A percentile compares a stretch with the other conserved stretches of the same genome.
These are phyloP conservation scores for Citrus mangshanensis DNA, from an alignment of 345 rosid species.

Conservation along the genomic window DNA sequence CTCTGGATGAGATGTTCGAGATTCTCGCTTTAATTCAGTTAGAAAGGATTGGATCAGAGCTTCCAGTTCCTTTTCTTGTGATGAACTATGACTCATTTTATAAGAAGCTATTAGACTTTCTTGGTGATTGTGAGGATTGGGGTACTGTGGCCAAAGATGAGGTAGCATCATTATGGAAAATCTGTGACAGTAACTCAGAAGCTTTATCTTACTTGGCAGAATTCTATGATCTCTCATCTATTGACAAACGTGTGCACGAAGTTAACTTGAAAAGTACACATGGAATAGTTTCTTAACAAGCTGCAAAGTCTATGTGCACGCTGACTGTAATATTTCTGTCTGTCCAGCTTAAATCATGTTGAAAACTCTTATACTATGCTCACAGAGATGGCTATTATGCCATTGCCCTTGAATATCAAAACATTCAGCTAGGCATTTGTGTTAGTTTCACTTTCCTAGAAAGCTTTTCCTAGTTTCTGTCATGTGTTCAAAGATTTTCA, in stretches of 20 bases:
- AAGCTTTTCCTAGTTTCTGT: too few relatives aligned
- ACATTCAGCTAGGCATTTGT: background rate
- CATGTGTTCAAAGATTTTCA: too few relatives aligned
- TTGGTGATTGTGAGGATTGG: slow-evolving; percentile 65
- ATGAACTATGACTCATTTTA: slow-evolving; percentile 88
- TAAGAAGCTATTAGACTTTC: slow-evolving; percentile 69
- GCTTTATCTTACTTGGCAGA: slow-evolving; percentile 67
- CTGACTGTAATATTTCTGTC: background rate
- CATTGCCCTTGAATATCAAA: background rate
- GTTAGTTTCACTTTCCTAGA: background rate
- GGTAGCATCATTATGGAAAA: slow-evolving; percentile 72
- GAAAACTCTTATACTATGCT: background rate
- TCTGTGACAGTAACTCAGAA: slow-evolving; percentile 66
- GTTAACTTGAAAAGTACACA: slow-evolving; percentile 15
- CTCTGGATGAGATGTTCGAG: slow-evolving; percentile 88
- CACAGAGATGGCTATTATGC: background rate
- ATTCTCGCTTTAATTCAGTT: slow-evolving; percentile 80
- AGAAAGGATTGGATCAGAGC: slow-evolving; percentile 66
- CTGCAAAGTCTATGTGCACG: background rate
- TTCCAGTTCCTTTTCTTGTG: slow-evolving; percentile 78
- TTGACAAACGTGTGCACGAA: slow-evolving; percentile 4
- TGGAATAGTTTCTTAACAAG: slow-evolving; percentile 9
- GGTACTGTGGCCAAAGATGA: slow-evolving; percentile 78
- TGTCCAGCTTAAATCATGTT: background rate
- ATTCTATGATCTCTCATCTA: slow-evolving; percentile 48